phyloP scores from a whole-genome alignment of 257 asterid genomes.

The Solanum megistacrolobum region DNA sequence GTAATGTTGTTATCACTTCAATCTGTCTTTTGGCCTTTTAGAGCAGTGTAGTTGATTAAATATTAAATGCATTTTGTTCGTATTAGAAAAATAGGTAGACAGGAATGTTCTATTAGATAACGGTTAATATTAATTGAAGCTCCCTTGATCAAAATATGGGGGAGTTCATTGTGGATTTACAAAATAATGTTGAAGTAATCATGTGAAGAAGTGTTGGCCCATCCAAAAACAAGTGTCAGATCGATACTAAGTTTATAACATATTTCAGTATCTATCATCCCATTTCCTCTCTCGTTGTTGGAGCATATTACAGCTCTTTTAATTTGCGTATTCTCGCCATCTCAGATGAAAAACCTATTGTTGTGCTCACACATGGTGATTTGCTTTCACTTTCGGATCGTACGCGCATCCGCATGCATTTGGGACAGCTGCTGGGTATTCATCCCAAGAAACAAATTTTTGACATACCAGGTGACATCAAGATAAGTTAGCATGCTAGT shows the following conservation, averaged over 20 bases:
- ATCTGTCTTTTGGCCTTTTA: neutral
- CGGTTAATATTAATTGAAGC: neutral
- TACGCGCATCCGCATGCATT: conserved; percentile 36
- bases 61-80: neutral
- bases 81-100: neutral
- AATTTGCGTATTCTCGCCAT: neutral
- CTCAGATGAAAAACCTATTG: conserved; percentile 83
- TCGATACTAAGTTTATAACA: neutral
- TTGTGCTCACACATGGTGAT: conserved; percentile 88
- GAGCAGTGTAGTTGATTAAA: neutral
- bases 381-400: conserved; percentile 55
- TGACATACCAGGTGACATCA: conserved; percentile 65
- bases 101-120: neutral
- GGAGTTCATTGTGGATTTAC: neutral
- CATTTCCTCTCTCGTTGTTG: neutral
- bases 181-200: neutral
- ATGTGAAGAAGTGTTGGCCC: neutral
- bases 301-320: neutral
- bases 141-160: neutral
- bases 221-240: neutral
- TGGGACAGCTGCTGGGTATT: conserved; percentile 61
- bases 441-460: conserved; percentile 65
- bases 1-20: neutral
- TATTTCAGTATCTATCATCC: neutral
- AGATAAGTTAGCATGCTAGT: neutral